A percentile compares a stretch with the other conserved stretches of the same genome.
phyloP scores from a whole-genome alignment of 2,329 filamentous ascomycete species.

The Proliferodiscus dingleyae region DNA sequence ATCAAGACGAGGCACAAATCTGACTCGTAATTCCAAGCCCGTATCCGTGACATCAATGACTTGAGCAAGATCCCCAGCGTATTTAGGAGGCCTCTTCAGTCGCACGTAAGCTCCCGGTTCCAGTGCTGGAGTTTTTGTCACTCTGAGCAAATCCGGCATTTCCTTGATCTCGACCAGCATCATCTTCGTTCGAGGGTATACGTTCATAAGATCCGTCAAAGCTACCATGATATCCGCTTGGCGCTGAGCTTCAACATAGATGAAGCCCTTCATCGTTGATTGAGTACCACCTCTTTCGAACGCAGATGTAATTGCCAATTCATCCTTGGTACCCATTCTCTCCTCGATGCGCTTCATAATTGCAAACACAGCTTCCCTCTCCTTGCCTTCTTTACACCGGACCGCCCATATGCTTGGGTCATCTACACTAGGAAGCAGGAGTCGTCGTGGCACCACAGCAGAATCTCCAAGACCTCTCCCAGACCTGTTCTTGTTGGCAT shows the following conservation, averaged over 20 bases:
- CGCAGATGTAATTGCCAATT: constrained; percentile 78
- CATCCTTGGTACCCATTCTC: constrained; percentile 69
- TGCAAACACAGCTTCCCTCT: constrained; percentile 81
- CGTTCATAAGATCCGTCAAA: constrained; percentile 78
- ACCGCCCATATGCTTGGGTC: constrained; percentile 96
- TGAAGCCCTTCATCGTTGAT: constrained; percentile 82
- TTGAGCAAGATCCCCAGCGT: constrained; percentile 85
- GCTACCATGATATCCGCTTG: constrained; percentile 81
- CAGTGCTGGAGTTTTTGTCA: constrained; percentile 78
- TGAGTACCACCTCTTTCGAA: constrained; percentile 81
- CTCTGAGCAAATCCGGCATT: constrained; percentile 91
- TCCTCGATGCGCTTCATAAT: constrained; percentile 89
- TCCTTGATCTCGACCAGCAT: constrained; percentile 92
- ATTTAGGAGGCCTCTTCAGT: constrained; percentile 72
- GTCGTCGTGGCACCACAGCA: constrained; percentile 73
- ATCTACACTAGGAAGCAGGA: constrained; percentile 87
- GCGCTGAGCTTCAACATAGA: constrained; percentile 89
- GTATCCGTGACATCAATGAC: constrained; percentile 91
- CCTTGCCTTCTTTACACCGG: constrained; percentile 90
- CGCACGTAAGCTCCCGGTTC: constrained; percentile 90
- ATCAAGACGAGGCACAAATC: constrained; percentile 84
- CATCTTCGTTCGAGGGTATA: constrained; percentile 84
- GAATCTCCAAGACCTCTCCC: constrained; percentile 63
- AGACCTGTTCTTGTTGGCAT: constrained; percentile 74
- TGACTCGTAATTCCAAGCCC: constrained; percentile 79